phyloP scores from a whole-genome alignment of 352 stramenopile genomes.

The Phytopythium vexans region DNA sequence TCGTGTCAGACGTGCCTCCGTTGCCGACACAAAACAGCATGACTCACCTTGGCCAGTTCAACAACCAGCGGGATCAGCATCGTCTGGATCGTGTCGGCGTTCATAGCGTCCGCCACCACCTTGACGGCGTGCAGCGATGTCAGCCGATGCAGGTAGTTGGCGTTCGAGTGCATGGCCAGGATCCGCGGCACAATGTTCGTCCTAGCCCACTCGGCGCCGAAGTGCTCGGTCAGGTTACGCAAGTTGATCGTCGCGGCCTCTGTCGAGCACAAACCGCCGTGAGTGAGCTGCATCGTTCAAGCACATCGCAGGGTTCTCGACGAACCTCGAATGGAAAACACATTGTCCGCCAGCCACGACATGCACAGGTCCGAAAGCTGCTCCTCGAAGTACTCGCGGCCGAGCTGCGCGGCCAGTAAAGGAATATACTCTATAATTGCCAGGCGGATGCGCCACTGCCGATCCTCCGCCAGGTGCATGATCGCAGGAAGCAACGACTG shows the following conservation, averaged over 20 bases:
- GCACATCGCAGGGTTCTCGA: not conserved
- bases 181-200: conserved; percentile 94
- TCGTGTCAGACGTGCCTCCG: conserved; percentile 10
- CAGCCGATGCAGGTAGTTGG: conserved; percentile 94
- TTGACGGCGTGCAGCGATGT: conserved; percentile 90
- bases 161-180: conserved; percentile 91
- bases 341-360: conserved; percentile 96
- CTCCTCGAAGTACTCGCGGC: conserved; percentile 95
- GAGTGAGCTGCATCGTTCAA: not conserved
- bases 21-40: conserved; percentile 12
- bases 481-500: conserved; percentile 97
- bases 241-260: conserved; percentile 96
- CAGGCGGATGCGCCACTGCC: conserved; percentile 98
- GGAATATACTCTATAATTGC: conserved; percentile 99
- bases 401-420: conserved; percentile 94
- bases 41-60: conserved; percentile 83
- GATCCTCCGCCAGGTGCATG: conserved; percentile 96
- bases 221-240: conserved; percentile 90
- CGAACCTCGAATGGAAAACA: conserved; percentile 93
- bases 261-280: conserved; percentile 7
- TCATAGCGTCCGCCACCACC: conserved; percentile 76
- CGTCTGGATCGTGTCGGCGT: conserved; percentile 67
- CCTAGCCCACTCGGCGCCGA: conserved; percentile 95
- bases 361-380: conserved; percentile 95
- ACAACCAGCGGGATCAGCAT: conserved; percentile 92